Conservation (phyloP, 495 filamentous ascomycete genomes). For the Bathelium albidoporum region DNA sequence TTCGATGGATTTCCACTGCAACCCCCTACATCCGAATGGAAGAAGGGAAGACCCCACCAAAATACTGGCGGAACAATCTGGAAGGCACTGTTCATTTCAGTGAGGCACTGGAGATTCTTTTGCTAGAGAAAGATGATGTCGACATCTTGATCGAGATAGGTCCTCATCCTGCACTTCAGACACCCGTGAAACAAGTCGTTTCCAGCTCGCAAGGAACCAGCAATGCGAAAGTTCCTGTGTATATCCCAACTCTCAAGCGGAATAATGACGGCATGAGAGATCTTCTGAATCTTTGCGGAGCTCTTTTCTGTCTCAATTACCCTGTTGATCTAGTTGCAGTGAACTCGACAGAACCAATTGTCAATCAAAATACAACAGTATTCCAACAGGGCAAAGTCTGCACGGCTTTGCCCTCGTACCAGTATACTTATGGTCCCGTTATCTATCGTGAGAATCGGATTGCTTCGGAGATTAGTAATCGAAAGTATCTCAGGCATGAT, state of each 20-base stretch:
- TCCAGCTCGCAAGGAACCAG: not conserved
- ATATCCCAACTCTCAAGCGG: not conserved
- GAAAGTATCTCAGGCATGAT: slow-evolving; percentile 39
- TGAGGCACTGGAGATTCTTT: not conserved
- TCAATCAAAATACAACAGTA: not conserved
- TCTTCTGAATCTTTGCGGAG: too few species aligned
- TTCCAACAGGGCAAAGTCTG: not conserved
- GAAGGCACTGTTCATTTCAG: not conserved
- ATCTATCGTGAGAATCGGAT: slow-evolving; percentile 22
- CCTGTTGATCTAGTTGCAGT: not conserved
- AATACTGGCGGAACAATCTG: slow-evolving; percentile 18
- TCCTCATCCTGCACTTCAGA: slow-evolving; percentile 11
- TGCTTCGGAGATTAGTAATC: slow-evolving; percentile 39
- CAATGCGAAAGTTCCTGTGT: not conserved
- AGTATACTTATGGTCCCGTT: not conserved
- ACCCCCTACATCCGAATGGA: not conserved
- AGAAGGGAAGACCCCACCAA: not conserved
- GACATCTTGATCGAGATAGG: slow-evolving; percentile 14
- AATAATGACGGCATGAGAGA: too few species aligned
- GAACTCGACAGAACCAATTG: not conserved
- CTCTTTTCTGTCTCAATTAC: too few species aligned
- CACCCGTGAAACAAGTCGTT: not conserved
- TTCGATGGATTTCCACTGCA: not conserved
- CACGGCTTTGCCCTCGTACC: not conserved
- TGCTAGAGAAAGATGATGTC: slow-evolving; percentile 3